Evolutionary conservation across 2,329 filamentous ascomycete species (phyloP), one percentile per base, ranked within the genome.

Genomic region (Fusarium decemcellulare): DNA sequence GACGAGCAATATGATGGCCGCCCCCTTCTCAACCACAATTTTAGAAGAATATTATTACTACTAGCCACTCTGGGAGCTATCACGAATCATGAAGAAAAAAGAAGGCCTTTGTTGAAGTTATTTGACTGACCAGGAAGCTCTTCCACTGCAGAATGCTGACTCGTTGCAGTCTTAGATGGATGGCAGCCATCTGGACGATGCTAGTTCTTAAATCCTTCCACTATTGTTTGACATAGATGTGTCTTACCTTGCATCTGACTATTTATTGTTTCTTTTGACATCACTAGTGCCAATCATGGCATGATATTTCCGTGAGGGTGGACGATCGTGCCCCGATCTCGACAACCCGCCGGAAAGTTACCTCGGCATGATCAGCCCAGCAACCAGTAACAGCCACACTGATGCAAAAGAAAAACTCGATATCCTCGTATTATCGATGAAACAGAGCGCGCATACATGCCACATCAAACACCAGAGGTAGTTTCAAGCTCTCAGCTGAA

Each of bases 401-500:
- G n/a, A 58, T 27, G 42, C 34, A 69, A 40, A 51, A 32, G 10
- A 30, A 62, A 69, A 37, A 16, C 52, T 52, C 30, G 2, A 53
- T 9, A 8, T 11, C 40, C 27, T 34, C 34, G 16, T 18, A 56
- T 53, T 53, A 14, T 59, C 37, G 29, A 37, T 65, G 64, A 64
- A 68, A 68, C 60, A 29, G 3, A 50, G 18, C 18, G 23, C 37
- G 18, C 42, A 36, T 14, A 27, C 34, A 65, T 32, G 48, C 40
- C 18, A 36, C 48, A 66, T 32, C 16, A 56, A 10, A 4, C 30
- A 10, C 14, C 18, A 36, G 43, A 37, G 11, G 14, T 39, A 40
- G 57, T 69, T 67, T 70, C 58, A 57, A 32, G 9, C 32, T 23
- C 34, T 51, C 55, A 58, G 44, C 29, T 51, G 29, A 44, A 39